Evolutionary conservation across 78 protist genomes (phyloP), one percentile per base, ranked within the genome.

Genomic region (Pigoraptor vietnamica): DNA sequence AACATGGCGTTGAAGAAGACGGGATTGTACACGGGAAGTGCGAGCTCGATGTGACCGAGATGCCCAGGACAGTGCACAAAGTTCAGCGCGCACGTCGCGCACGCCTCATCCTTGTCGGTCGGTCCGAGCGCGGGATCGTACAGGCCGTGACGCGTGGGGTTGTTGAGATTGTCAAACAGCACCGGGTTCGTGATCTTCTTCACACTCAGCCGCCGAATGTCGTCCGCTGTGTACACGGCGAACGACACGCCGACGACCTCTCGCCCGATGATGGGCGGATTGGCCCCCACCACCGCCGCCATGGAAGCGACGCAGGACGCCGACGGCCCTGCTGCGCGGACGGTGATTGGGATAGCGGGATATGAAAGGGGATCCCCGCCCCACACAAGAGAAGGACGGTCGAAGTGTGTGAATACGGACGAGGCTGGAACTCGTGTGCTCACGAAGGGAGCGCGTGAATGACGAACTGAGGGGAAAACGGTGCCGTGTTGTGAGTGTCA

Each of bases 41-140:
- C 79, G 24, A 98, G 94, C 38, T 95, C 97, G 1, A 98, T 96
- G 90, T 97, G 99, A 37, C 99, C 99, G 36, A 93, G 48, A 91
- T 98, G 99, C 24, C 99, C 99, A 14, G 99, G 99, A 93, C 99
- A 98, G 40, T 94, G 93, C n/a, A 48, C 25, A 90, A 21, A 55
- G 55, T 33, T 34, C 6, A 96, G 92, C 21, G 67, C 86, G 95
- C 99, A 98, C 24, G 98, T 97, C 32, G 2, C 37, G 89, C 99
- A 98, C 37, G 91, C 92, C 34, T 38, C 92, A 25, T 37, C 29
- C 14, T 87, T 35, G 94, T 94, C 38, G 79, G 33, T 34, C 91
- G 99, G 98, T 2, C 99, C 99, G 36, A 98, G 56, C 24, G 93
- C 91, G 0, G 97, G 94, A 86, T 98, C 99, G 90, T 97, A 97